Base-by-base conservation (phyloP, 1,284 basidiomycete species). In the Stygiomarasmius scandens region DNA sequence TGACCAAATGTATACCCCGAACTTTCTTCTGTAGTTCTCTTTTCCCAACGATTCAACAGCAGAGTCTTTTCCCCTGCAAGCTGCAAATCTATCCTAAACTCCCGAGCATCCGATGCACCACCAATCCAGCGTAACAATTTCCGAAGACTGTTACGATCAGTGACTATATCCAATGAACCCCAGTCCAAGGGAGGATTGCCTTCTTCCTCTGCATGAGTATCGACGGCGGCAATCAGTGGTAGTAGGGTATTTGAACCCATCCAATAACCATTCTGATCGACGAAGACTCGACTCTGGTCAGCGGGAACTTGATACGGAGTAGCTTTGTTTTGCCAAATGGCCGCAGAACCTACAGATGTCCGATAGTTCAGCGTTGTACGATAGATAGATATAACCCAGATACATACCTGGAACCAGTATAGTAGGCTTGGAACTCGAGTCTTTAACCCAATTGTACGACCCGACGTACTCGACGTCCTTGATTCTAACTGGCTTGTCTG, bases 71-170 rank as follows among this genome's bases (percentile, higher is more conserved):
- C 66, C 9, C 84, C 84, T 3, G 74, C 81, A 9, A 86, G 72
- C 63, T 84, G 79, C 12, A 79, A 63, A 61, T 87, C 84, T 54
- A 87, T 83, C 14, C 85, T 70, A 63, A 85, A 87, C 51, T 82
- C 77, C 71, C 6, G 64, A 8, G 10, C 22, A 51, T 46, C 65
- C 0, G 63, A 66, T 16, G 61, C 58, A 14, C 68, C 71, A n/a
- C 66, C 66, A 49, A 81, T 71, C 83, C 83, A 87, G 19, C 82
- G 70, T 16, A 82, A 61, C 4, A 87, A 72, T 66, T 85, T 86
- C 12, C 84, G 74, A 24, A 87, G 71, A 16, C 74, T 75, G 63
- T 86, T 86, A 3, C 85, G 74, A 64, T 86, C 83, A 0, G 83
- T 83, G 54, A 87, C 71, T 56, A 86, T 70, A 64, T 87, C 84